These are phyloP conservation scores for Chlorella sp. DNA, from an alignment of 139 green algal genomes.

Conservation along the genomic window DNA sequence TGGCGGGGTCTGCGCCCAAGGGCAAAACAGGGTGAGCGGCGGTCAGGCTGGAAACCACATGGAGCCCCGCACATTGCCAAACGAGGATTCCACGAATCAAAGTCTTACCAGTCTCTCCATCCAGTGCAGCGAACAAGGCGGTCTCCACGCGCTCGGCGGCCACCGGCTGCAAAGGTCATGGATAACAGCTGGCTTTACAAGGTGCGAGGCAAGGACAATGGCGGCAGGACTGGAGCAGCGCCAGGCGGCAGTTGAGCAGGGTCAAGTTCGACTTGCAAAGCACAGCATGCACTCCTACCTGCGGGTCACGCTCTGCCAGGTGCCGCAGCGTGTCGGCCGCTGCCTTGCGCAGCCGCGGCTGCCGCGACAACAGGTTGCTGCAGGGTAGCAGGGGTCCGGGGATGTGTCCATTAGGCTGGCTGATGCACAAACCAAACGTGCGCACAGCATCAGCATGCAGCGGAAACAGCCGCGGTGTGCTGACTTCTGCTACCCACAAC, in stretches of 20 bases:
- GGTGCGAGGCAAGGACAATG: no score
- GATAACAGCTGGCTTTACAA: no score
- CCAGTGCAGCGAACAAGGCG: conserved; percentile 83
- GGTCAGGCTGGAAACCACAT: no score
- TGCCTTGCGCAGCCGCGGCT: conserved; percentile 80
- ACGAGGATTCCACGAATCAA: neutral
- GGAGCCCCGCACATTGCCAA: no score
- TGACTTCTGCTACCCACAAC: no score
- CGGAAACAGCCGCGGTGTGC: no score
- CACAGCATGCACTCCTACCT: neutral
- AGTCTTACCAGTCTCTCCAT: conserved; percentile 69
- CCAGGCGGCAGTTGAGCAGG: no score
- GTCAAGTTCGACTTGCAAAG: no score
- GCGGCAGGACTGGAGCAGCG: no score
- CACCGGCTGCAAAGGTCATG: conserved; percentile 42
- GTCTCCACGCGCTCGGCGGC: conserved; percentile 65
- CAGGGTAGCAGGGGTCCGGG: neutral
- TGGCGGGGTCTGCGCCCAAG: conserved; percentile 8
- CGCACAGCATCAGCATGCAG: neutral
- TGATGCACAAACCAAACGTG: neutral
- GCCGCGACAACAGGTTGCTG: conserved; percentile 63
- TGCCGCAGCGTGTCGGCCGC: conserved; percentile 89
- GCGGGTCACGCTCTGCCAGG: conserved; percentile 80
- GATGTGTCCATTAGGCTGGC: no score
- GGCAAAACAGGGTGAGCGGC: no score